Percentiles rank a stretch among this genome's conserved stretches.
Conservation (phyloP, 495 filamentous ascomycete species). For the Daldinia decipiens region DNA sequence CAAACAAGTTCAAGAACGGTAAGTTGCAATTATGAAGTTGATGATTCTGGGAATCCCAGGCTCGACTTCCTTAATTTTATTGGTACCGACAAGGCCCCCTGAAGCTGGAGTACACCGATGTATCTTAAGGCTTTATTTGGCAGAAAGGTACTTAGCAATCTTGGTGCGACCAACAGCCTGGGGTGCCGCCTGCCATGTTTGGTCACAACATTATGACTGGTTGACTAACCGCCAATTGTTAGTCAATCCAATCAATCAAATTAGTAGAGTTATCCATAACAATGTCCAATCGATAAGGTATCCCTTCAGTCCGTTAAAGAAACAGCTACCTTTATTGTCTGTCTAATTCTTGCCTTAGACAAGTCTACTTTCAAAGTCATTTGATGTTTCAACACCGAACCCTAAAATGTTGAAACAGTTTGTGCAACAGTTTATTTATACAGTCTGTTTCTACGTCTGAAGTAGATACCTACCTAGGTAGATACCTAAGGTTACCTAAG, state of each 20-base stretch:
- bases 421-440: not conserved
- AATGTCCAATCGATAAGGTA: constrained; percentile 15
- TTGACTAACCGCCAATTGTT: constrained; percentile 41
- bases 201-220: constrained; percentile 37
- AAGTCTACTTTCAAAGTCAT: not conserved
- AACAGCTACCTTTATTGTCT: not conserved
- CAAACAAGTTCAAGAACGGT: not conserved
- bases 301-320: too few relatives aligned
- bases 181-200: constrained; percentile 32
- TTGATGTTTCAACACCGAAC: not conserved
- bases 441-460: too few relatives aligned
- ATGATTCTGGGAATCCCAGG: constrained; percentile 33
- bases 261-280: not conserved
- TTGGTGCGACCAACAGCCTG: constrained; percentile 11
- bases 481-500: too few relatives aligned
- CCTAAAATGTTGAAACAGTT: not conserved
- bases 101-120: constrained; percentile 22
- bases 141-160: constrained; percentile 24
- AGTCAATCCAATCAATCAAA: constrained; percentile 8
- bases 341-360: not conserved
- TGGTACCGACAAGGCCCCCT: constrained; percentile 28
- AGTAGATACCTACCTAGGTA: too few relatives aligned
- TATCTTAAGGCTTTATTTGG: constrained; percentile 30
- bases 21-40: constrained; percentile 38
- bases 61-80: constrained; percentile 40